These are phyloP conservation scores for Auricularia auricula-judae DNA, from an alignment of 768 basidiomycete genomes.

Conservation along the genomic window DNA sequence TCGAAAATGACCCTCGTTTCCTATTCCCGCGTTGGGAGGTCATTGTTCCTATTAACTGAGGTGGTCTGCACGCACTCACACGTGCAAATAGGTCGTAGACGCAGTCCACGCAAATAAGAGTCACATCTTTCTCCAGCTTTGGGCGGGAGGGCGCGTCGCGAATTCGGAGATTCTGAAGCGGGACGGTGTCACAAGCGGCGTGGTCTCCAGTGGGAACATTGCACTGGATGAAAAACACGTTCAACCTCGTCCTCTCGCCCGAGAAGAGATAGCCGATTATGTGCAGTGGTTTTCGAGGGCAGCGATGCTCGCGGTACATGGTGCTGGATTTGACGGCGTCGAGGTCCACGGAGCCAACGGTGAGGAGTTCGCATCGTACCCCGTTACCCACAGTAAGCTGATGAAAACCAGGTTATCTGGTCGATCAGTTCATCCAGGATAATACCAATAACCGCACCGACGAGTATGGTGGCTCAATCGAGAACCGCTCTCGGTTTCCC, in stretches of 20 bases:
- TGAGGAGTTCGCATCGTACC: slow-evolving; percentile 7
- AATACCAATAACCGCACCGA: slow-evolving; percentile 54
- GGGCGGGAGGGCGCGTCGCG: slow-evolving; percentile 43
- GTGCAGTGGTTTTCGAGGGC: slow-evolving; percentile 37
- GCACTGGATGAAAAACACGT: slow-evolving; percentile 1
- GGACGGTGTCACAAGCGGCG: background rate
- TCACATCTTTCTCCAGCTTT: slow-evolving; percentile 44
- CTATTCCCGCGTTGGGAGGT: background rate
- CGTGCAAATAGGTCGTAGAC: slow-evolving; percentile 33
- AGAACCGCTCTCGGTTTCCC: slow-evolving; percentile 53
- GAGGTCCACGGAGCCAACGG: slow-evolving; percentile 23
- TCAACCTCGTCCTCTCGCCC: slow-evolving; percentile 29
- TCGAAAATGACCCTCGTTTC: background rate
- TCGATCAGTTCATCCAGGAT: slow-evolving; percentile 56
- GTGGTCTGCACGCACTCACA: too few species aligned
- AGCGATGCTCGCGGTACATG: slow-evolving; percentile 38
- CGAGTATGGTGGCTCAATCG: slow-evolving; percentile 60
- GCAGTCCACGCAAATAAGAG: slow-evolving; percentile 45
- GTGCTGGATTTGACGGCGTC: slow-evolving; percentile 52
- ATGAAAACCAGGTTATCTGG: slow-evolving; percentile 23
- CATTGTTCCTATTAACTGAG: too few species aligned
- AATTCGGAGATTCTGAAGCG: background rate
- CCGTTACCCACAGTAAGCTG: too few species aligned
- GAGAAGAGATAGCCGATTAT: slow-evolving; percentile 39
- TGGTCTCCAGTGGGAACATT: slow-evolving; percentile 1